Percentiles rank a stretch among this genome's conserved stretches.
phyloP scores from a whole-genome alignment of 108 stramenopile genomes.

The Skeletonema menzelii region DNA sequence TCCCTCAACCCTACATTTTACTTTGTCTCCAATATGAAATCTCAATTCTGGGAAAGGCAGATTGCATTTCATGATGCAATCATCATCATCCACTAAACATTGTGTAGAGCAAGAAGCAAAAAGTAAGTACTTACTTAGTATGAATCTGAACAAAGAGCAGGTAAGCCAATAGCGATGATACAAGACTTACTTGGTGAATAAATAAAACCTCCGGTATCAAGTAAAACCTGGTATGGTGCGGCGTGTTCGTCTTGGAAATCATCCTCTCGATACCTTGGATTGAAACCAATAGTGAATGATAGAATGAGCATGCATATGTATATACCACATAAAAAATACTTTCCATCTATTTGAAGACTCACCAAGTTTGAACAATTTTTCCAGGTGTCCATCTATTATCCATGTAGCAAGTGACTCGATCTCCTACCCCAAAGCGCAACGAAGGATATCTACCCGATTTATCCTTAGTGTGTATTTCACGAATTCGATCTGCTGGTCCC shows the following conservation, averaged over 20 bases:
- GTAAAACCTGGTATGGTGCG: constrained; percentile 4
- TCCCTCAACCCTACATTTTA: neutral
- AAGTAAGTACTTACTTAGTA: neutral
- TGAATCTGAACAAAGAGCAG: neutral
- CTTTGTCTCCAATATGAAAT: neutral
- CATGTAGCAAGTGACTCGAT: neutral
- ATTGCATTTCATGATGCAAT: neutral
- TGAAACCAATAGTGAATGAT: neutral
- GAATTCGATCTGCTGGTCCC: constrained; percentile 1
- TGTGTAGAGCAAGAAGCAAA: neutral
- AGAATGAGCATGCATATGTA: neutral
- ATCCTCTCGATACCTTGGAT: neutral
- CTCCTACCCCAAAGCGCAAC: constrained; percentile 1
- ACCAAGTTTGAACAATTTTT: neutral
- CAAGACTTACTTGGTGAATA: neutral
- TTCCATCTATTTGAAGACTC: neutral
- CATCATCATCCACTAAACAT: neutral
- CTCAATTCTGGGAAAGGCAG: neutral
- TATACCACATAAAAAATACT: neutral
- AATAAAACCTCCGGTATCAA: constrained; percentile 1
- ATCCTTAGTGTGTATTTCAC: neutral
- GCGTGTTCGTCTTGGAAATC: neutral
- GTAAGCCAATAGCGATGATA: neutral
- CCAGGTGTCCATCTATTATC: neutral
- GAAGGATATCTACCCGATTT: neutral